Conservation (phyloP, 1,139 yeast species). For the Geotrichum cucujoidarum region DNA sequence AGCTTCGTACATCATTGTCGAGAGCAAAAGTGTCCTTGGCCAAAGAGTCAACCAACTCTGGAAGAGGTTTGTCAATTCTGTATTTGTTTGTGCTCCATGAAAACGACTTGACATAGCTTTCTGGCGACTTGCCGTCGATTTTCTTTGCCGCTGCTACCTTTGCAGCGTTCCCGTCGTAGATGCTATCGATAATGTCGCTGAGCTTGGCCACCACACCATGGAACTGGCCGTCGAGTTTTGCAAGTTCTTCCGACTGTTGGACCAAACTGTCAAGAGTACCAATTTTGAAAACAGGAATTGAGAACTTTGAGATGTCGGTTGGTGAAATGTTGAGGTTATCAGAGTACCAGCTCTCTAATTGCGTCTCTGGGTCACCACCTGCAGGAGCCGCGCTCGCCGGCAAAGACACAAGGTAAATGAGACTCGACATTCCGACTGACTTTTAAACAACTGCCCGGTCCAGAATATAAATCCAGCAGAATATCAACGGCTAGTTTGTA, state of each 20-base stretch:
- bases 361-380: slow-evolving; percentile 40
- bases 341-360: slow-evolving; percentile 40
- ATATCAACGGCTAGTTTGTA: too few species aligned
- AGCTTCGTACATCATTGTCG: slow-evolving; percentile 73
- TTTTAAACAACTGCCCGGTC: too few species aligned
- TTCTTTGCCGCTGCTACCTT: slow-evolving; percentile 45
- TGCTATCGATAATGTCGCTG: slow-evolving; percentile 58
- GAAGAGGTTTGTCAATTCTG: slow-evolving; percentile 76
- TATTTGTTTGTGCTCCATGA: slow-evolving; percentile 86
- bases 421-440: background rate
- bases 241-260: slow-evolving; percentile 82
- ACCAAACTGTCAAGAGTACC: slow-evolving; percentile 92
- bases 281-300: slow-evolving; percentile 81
- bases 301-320: slow-evolving; percentile 40
- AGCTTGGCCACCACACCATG: slow-evolving; percentile 64
- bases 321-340: slow-evolving; percentile 26
- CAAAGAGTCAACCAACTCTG: slow-evolving; percentile 64
- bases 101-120: slow-evolving; percentile 65
- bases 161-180: slow-evolving; percentile 46
- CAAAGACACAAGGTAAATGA: slow-evolving; percentile 42
- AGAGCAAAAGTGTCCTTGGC: slow-evolving; percentile 73
- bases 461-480: too few species aligned
- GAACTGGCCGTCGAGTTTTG: slow-evolving; percentile 73
- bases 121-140: slow-evolving; percentile 47
- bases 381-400: slow-evolving; percentile 49